Base-by-base conservation (phyloP, 2,329 filamentous ascomycete genomes). In the Clarireedia homoeocarpa region DNA sequence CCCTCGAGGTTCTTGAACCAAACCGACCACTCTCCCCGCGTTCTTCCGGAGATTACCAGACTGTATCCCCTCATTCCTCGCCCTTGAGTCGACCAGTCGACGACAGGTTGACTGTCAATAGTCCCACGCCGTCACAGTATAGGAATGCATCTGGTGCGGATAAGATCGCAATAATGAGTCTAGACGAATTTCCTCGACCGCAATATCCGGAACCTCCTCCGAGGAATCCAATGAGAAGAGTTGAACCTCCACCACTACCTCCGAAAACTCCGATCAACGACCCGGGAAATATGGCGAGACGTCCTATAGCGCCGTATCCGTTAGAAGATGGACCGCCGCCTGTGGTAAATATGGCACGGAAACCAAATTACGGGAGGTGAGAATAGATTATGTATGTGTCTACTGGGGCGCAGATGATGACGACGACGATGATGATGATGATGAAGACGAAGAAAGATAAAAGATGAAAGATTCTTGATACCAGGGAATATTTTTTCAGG, bases 311-410 rank as follows among this genome's bases (percentile, higher is more conserved):
- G 7, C 78, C 89, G 36, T 96, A 96, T 69, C 92, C 92, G 0
- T 73, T 89, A 48, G 85, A 84, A 47, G 87, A 95, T 65, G 88
- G 86, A 26, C 85, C 87, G 27, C 91, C 92, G 17, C 92, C 92
- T 3, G 77, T 81, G 6, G 90, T 95, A 6, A 95, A 95, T 66
- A 88, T 90, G 79, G 84, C 87, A 46, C 83, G 85, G 63, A 96
- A 96, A 71, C 92, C 92, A 7, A 62, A 69, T 47, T 69, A 69
- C 46, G 62, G 59, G 36, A 59, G 57, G 12, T 55, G 38, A 45
- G 46, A 42, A 40, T 15, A 40, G 38, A 40, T 14, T 30, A 20
- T 2, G 20, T 30, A 30, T 10, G 27, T 30, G 27, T 30, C 10
- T 12, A 10, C 27, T 30, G 27, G 7, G 27, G 27, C 27, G 27